Evolutionary conservation across 2,329 filamentous ascomycete genomes (phyloP), one percentile per base, ranked within the genome.

Genomic region (Zymoseptoria ardabiliae): DNA sequence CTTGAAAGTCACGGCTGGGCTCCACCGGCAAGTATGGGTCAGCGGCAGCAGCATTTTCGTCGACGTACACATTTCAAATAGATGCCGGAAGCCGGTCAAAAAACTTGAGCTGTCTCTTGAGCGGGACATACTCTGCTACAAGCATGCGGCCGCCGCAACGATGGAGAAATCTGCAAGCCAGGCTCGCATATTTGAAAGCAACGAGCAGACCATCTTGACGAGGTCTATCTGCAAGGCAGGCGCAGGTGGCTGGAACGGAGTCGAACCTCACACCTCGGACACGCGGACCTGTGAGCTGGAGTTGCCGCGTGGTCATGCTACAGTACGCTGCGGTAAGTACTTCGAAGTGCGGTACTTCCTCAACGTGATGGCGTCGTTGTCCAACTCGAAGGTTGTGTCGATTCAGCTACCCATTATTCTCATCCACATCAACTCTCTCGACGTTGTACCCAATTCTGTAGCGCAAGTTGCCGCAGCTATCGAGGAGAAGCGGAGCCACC

Each of bases 11-110:
- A 82, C 80, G 20, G 81, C 81, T 25, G 80, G 80, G 6, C 66
- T 83, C 8, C 81, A 83, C 67, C 76, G 81, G n/a, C 81, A 83
- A 68, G 81, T 82, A 25, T 83, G 81, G 81, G 79, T 83, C 57
- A 82, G 79, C 63, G 81, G 81, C 17, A 79, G 79, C 21, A 79
- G 74, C 63, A 78, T 83, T 35, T 83, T 82, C 61, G 77, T 81
- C 17, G 81, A 83, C 62, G 73, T 82, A 2, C 78, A 81, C 58
- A 72, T 82, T 45, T 71, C 72, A 49, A 83, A 83, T 65, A 76
- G 75, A 50, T 80, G 76, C 61, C 75, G 75, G 30, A 82, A 79
- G 65, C 70, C 68, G 0, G 72, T 82, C 58, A 81, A 76, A 63
- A 79, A 74, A 58, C 73, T 83, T 25, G 80, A 82, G 57, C 66